A percentile compares a stretch with the other conserved stretches of the same genome.
These are phyloP conservation scores for Magnolia officinalis DNA, from an alignment of 164 flowering plant genomes.

Conservation along the genomic window DNA sequence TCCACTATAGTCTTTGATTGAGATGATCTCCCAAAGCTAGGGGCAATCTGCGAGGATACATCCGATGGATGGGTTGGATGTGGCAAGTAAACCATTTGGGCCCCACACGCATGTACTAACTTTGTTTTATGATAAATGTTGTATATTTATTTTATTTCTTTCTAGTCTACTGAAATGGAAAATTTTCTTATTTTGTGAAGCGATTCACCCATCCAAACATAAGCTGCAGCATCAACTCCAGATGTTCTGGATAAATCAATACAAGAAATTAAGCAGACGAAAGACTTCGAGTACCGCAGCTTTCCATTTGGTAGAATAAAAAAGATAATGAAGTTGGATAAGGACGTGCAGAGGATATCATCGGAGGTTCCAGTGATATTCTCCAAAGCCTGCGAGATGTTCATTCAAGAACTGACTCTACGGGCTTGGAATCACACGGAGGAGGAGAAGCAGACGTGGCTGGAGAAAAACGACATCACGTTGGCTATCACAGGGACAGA, in stretches of 20 bases:
- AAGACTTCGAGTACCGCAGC: too few relatives aligned
- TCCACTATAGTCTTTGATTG: too few relatives aligned
- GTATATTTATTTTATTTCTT: too few relatives aligned
- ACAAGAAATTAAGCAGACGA: conserved; percentile 25
- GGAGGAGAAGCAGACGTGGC: conserved; percentile 72
- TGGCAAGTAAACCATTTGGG: too few relatives aligned
- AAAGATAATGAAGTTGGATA: conserved; percentile 86
- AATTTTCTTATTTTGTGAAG: too few relatives aligned
- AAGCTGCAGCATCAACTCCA: conserved; percentile 69
- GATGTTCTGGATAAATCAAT: conserved; percentile 60
- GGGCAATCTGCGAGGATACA: too few relatives aligned
- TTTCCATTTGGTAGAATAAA: conserved; percentile 30
- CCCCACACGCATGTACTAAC: too few relatives aligned
- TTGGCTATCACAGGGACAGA: conserved; percentile 62
- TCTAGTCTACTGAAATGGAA: too few relatives aligned
- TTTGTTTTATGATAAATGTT: too few relatives aligned
- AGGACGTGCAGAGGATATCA: conserved; percentile 80
- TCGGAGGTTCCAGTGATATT: conserved; percentile 80
- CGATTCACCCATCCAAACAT: conserved; percentile 66
- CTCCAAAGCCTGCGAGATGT: conserved; percentile 88
- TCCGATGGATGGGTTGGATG: too few relatives aligned
- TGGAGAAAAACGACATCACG: conserved; percentile 79
- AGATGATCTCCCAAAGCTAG: too few relatives aligned
- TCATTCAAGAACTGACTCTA: conserved; percentile 70
- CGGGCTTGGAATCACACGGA: conserved; percentile 79